A percentile compares a stretch with the other conserved stretches of the same genome.
These are phyloP conservation scores for Entonaema liquescens DNA, from an alignment of 495 filamentous ascomycete species.

Conservation along the genomic window DNA sequence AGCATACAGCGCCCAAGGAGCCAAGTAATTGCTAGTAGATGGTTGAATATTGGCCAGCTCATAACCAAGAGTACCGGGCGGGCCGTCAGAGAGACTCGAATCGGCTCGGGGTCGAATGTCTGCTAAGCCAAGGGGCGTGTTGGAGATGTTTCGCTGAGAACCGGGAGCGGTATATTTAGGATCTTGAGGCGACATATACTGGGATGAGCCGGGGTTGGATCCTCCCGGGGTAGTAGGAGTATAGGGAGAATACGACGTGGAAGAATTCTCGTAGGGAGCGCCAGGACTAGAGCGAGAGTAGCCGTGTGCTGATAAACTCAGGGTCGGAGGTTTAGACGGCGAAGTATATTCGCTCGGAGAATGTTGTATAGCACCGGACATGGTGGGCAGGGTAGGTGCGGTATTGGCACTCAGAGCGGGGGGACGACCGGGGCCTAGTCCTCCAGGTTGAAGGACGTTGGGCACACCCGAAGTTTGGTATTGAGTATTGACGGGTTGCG, in stretches of 20 bases:
- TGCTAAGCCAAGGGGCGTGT: conserved; percentile 87
- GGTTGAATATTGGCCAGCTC: conserved; percentile 60
- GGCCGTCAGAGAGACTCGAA: conserved; percentile 74
- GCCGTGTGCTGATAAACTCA: conserved; percentile 64
- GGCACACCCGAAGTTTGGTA: conserved; percentile 69
- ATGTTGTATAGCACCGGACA: conserved; percentile 62
- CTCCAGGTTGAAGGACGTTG: conserved; percentile 73
- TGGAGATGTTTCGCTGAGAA: conserved; percentile 74
- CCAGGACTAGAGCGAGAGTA: conserved; percentile 89
- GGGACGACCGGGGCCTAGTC: conserved; percentile 64
- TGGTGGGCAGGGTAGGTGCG: conserved; percentile 73
- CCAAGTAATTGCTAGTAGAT: conserved; percentile 83
- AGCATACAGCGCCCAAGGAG: conserved; percentile 94
- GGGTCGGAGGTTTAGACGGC: conserved; percentile 70
- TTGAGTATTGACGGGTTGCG: conserved; percentile 57
- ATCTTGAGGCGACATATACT: conserved; percentile 74
- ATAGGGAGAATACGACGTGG: conserved; percentile 77
- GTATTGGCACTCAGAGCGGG: conserved; percentile 73
- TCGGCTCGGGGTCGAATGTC: conserved; percentile 87
- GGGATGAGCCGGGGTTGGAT: conserved; percentile 53
- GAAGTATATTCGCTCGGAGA: conserved; percentile 67
- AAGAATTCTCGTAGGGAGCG: conserved; percentile 62
- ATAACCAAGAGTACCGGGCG: conserved; percentile 62
- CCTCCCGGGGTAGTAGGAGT: conserved; percentile 70
- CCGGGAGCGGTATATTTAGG: conserved; percentile 73